Evolutionary conservation across 2,329 filamentous ascomycete species (phyloP).

Genomic region (Fusarium paranaense): DNA sequence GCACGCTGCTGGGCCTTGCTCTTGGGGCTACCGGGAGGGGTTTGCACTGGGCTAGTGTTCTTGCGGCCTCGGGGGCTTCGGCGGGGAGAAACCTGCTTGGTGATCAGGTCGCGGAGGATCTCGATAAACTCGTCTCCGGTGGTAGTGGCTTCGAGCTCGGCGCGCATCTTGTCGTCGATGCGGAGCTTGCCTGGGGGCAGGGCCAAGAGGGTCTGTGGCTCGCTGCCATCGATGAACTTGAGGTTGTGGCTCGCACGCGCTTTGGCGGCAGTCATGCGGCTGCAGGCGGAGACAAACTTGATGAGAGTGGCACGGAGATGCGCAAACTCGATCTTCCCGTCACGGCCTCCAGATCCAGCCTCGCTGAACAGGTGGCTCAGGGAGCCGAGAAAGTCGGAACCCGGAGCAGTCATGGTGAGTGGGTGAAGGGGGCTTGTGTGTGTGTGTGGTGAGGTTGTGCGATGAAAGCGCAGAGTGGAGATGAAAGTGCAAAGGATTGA

Average conservation of each 20-base stretch:
- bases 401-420: background rate
- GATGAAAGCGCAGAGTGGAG: background rate
- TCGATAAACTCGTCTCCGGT: constrained; percentile 25
- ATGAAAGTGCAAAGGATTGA: background rate
- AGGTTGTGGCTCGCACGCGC: constrained; percentile 26
- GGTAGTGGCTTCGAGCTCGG: constrained; percentile 9
- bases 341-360: constrained; percentile 8
- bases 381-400: constrained; percentile 28
- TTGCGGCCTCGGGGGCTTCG: constrained; percentile 9
- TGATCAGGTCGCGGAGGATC: constrained; percentile 15
- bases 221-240: constrained; percentile 36
- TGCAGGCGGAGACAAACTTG: constrained; percentile 17
- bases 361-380: constrained; percentile 37
- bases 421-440: background rate
- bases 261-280: constrained; percentile 21
- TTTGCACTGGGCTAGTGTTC: constrained; percentile 1
- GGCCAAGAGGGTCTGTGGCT: constrained; percentile 14
- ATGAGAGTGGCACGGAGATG: constrained; percentile 24
- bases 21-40: constrained; percentile 10
- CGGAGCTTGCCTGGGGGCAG: constrained; percentile 15
- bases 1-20: constrained; percentile 20
- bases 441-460: background rate
- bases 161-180: constrained; percentile 8
- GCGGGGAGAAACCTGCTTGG: constrained; percentile 22
- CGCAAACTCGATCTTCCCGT: constrained; percentile 22